A percentile compares a stretch with the other conserved stretches of the same genome.
phyloP scores from a whole-genome alignment of 805 yeast species.

The Yarrowia deformans region DNA sequence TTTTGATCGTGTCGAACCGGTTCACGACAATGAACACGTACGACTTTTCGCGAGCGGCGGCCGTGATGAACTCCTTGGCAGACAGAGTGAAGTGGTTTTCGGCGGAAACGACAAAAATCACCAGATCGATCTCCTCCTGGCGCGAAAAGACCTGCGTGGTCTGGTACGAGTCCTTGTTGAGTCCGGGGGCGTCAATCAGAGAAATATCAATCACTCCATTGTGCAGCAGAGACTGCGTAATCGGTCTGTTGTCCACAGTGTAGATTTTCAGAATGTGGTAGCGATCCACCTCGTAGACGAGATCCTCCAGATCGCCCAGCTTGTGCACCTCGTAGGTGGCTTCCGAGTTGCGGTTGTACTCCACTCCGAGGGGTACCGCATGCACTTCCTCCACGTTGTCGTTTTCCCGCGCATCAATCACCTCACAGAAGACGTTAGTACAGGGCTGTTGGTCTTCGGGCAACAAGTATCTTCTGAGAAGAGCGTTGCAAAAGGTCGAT shows the following conservation, averaged over 20 bases:
- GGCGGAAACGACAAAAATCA: conserved; percentile 94
- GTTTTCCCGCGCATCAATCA: conserved; percentile 81
- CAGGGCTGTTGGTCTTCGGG: conserved; percentile 99
- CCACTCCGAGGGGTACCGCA: conserved; percentile 65
- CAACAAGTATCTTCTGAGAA: conserved; percentile 73
- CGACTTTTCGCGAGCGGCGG: conserved; percentile 90
- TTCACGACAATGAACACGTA: conserved; percentile 94
- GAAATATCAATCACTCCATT: conserved; percentile 94
- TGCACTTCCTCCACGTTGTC: conserved; percentile 86
- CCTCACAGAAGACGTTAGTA: conserved; percentile 95
- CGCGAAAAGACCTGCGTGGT: conserved; percentile 94
- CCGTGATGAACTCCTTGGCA: conserved; percentile 89
- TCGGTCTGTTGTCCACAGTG: conserved; percentile 73
- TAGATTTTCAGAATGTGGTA: conserved; percentile 81
- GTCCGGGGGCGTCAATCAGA: conserved; percentile 96
- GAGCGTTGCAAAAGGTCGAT: conserved; percentile 92
- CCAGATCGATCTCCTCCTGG: conserved; percentile 96
- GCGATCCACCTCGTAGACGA: conserved; percentile 76
- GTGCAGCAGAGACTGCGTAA: conserved; percentile 72
- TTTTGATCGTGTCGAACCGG: conserved; percentile 83
- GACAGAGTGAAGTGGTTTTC: conserved; percentile 95
- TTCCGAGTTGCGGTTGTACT: conserved; percentile 64
- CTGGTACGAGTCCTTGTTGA: conserved; percentile 89
- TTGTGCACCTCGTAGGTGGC: conserved; percentile 66
- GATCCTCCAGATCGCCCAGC: conserved; percentile 64